Evolutionary conservation across 352 stramenopile species (phyloP).

Genomic region (Globisporangium nodosum): DNA sequence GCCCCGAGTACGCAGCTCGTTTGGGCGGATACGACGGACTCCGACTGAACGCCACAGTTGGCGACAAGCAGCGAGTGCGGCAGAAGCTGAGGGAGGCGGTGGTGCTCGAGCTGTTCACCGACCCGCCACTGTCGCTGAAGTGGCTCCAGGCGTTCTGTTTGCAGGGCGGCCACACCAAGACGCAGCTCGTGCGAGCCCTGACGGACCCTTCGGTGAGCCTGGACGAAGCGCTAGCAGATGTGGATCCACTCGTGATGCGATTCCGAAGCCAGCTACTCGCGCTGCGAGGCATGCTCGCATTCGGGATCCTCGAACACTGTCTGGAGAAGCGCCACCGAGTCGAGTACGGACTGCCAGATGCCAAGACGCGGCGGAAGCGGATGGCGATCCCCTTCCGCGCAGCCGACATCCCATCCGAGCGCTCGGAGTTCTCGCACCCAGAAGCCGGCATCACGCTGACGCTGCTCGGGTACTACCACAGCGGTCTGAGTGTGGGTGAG

Average conservation of each 20-base stretch:
- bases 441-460: constrained; percentile 82
- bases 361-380: constrained; percentile 39
- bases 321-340: constrained; percentile 85
- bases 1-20: constrained; percentile 28
- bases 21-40: constrained; percentile 39
- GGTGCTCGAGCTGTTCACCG: constrained; percentile 50
- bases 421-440: constrained; percentile 87
- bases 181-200: constrained; percentile 26
- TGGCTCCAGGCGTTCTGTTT: constrained; percentile 44
- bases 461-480: constrained; percentile 82
- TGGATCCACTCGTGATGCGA: constrained; percentile 14
- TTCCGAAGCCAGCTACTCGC: constrained; percentile 45
- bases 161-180: constrained; percentile 1
- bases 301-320: constrained; percentile 73
- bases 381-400: constrained; percentile 85
- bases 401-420: constrained; percentile 73
- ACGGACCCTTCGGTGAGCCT: constrained; percentile 27
- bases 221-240: constrained; percentile 14
- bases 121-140: constrained; percentile 52
- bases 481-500: constrained; percentile 48
- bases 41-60: constrained; percentile 24
- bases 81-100: constrained; percentile 32
- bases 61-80: constrained; percentile 14
- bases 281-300: constrained; percentile 68
- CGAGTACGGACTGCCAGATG: constrained; percentile 58